Evolutionary conservation across 169 alveolate genomes (phyloP), one percentile per base, ranked within the genome.

Genomic region (Perkinsus chesapeaki): DNA sequence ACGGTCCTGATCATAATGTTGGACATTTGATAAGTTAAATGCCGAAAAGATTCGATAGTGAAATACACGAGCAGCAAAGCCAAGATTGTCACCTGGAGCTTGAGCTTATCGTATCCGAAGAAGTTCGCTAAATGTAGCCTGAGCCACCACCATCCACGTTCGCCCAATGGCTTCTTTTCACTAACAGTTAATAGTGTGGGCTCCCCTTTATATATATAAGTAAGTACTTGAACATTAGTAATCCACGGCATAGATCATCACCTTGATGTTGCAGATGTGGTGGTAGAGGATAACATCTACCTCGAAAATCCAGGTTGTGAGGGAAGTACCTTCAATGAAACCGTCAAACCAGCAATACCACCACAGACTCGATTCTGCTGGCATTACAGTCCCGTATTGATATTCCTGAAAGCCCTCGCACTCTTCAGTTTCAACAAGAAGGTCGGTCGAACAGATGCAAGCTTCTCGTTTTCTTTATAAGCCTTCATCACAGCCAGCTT

Each of bases 231-330:
- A 98, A 99, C 95, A 96, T 96, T 73, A 99, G 97, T 92, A 99
- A 95, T 0, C 99, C 99, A 73, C 99, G 96, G 92, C 99, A 97
- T 31, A 97, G 95, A 95, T 99, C 99, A 92, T 98, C 98, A n/a
- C 99, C 98, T 98, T 97, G 96, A 94, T 98, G 99, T 93, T 98
- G 97, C 39, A 98, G 95, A 93, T 97, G 99, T 16, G 99, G 99
- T 92, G 99, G 98, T 37, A 99, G 96, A 0, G 99, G 99, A 94
- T 99, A 99, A 95, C 98, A 96, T 93, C 99, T 96, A 12, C 99
- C 99, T 60, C 99, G 95, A 94, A 99, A 99, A 96, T 99, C 99
- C 92, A 98, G 96, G 95, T 98, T 99, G 94, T 98, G 99, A 34
- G 99, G 99, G 95, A 98, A 98, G 95, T 98, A 99, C 1, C 98